These are phyloP conservation scores for Trametes meyenii DNA, from an alignment of 768 basidiomycete species.

Conservation along the genomic window DNA sequence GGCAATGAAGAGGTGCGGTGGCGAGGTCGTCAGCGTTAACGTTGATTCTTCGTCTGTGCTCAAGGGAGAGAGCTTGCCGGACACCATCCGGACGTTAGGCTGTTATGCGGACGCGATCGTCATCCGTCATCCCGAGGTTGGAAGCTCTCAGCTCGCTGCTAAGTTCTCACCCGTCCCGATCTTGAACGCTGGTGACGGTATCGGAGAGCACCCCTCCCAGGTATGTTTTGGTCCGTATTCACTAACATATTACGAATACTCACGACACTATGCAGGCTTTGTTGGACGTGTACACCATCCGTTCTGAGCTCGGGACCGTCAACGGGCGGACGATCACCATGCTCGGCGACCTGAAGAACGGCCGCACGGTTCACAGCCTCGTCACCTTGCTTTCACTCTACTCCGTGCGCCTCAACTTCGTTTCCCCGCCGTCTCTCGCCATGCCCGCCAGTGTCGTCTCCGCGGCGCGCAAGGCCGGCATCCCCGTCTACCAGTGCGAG, in stretches of 20 bases:
- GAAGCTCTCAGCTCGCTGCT: conserved; percentile 93
- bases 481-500: conserved; percentile 78
- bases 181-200: conserved; percentile 95
- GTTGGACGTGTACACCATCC: conserved; percentile 90
- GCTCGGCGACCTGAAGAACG: conserved; percentile 96
- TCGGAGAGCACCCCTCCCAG: conserved; percentile 97
- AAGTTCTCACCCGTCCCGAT: conserved; percentile 95
- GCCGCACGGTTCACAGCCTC: conserved; percentile 94
- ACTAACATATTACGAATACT: not conserved
- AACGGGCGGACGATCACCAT: conserved; percentile 93
- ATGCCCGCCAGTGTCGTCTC: conserved; percentile 89
- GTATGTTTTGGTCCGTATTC: conserved; percentile 39
- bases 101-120: conserved; percentile 97
- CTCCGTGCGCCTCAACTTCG: conserved; percentile 93
- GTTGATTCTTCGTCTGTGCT: conserved; percentile 83
- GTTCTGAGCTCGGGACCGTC: conserved; percentile 96
- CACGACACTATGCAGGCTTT: conserved; percentile 56
- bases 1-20: conserved; percentile 98
- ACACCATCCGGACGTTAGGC: conserved; percentile 91
- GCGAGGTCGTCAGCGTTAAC: conserved; percentile 86
- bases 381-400: conserved; percentile 92
- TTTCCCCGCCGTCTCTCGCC: conserved; percentile 80
- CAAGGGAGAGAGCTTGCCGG: conserved; percentile 92
- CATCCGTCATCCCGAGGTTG: conserved; percentile 91
- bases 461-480: conserved; percentile 81